Conservation (phyloP, 140 eudicot species). For the Stevia rebaudiana region DNA sequence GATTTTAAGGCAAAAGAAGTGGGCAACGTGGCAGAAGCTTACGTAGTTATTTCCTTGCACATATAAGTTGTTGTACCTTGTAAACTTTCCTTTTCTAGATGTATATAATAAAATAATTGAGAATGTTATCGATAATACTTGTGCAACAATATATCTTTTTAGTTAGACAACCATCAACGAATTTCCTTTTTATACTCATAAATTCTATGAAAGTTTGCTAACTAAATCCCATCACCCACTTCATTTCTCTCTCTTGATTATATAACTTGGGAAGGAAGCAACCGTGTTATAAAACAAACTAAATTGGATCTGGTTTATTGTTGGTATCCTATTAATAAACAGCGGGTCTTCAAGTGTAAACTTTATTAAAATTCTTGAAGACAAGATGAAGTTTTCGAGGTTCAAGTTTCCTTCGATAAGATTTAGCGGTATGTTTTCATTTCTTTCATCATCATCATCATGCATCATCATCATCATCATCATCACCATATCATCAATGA, state of each 20-base stretch:
- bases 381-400: slow-evolving; percentile 23
- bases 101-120: not conserved
- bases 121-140: not conserved
- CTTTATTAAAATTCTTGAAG: slow-evolving; percentile 4
- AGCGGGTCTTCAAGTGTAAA: slow-evolving; percentile 9
- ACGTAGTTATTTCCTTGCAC: slow-evolving; percentile 28
- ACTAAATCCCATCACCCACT: not conserved
- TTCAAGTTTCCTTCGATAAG: slow-evolving; percentile 22
- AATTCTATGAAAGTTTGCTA: slow-evolving; percentile 26
- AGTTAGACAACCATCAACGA: slow-evolving; percentile 4
- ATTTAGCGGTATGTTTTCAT: slow-evolving; percentile 19
- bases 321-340: slow-evolving; percentile 22
- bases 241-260: slow-evolving; percentile 11
- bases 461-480: not conserved
- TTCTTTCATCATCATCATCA: not conserved
- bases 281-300: slow-evolving; percentile 28
- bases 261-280: slow-evolving; percentile 26
- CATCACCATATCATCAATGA: too few species aligned
- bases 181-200: slow-evolving; percentile 28
- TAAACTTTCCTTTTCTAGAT: slow-evolving; percentile 15
- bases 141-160: slow-evolving; percentile 4
- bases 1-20: not conserved
- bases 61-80: slow-evolving; percentile 25
- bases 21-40: slow-evolving; percentile 22
- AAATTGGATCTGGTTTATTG: slow-evolving; percentile 17